A percentile compares a stretch with the other conserved stretches of the same genome.
phyloP scores from a whole-genome alignment of 2,329 filamentous ascomycete genomes.

The Diaporthe vexans region DNA sequence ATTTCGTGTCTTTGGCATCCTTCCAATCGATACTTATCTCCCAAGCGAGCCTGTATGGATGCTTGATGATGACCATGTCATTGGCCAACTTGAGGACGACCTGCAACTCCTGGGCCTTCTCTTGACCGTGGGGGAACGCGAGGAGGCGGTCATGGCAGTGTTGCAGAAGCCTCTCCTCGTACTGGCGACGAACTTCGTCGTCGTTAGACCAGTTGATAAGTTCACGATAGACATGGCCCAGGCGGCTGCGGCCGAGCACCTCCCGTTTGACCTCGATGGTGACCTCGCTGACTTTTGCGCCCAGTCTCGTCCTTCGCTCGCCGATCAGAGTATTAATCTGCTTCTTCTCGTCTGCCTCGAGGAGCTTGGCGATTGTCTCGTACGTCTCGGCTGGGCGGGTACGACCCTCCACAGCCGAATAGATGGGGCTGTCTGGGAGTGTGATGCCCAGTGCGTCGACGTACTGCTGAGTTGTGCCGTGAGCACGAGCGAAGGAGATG shows the following conservation, averaged over 20 bases:
- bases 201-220: constrained; percentile 93
- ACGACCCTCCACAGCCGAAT: constrained; percentile 85
- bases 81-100: constrained; percentile 83
- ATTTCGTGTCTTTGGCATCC: constrained; percentile 79
- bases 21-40: constrained; percentile 91
- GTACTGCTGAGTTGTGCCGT: constrained; percentile 81
- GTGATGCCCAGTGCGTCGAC: constrained; percentile 82
- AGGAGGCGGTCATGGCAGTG: constrained; percentile 84
- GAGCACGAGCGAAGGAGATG: constrained; percentile 77
- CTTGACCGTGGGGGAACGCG: constrained; percentile 72
- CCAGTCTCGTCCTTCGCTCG: constrained; percentile 88
- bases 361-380: constrained; percentile 83
- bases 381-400: constrained; percentile 86
- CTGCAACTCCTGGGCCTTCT: constrained; percentile 79
- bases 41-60: constrained; percentile 92
- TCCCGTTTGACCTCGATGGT: constrained; percentile 90
- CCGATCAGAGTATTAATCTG: constrained; percentile 91
- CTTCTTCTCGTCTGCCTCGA: constrained; percentile 89
- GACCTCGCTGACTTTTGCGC: constrained; percentile 86
- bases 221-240: constrained; percentile 85
- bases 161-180: constrained; percentile 90
- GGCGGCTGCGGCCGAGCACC: constrained; percentile 79
- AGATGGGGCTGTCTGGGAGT: constrained; percentile 85
- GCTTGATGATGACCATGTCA: constrained; percentile 97
- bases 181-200: constrained; percentile 84